Conservation (phyloP, 2,329 filamentous ascomycete genomes). For the Colletotrichum musae region DNA sequence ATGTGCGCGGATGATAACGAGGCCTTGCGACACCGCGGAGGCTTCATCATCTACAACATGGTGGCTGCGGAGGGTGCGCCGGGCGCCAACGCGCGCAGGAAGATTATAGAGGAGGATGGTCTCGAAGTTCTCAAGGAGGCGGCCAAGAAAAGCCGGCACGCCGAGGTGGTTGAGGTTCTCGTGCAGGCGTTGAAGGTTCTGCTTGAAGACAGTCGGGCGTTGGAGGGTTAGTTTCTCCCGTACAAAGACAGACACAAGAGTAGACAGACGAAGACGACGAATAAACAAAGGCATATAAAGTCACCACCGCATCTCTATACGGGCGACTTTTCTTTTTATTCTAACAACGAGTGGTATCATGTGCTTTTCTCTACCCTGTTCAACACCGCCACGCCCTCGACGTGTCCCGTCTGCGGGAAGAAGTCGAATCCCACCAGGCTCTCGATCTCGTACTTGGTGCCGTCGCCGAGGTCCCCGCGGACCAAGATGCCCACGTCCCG, state of each 20-base stretch:
- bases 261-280: slow-evolving; percentile 29
- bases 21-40: slow-evolving; percentile 79
- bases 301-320: not conserved
- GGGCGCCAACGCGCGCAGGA: slow-evolving; percentile 72
- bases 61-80: slow-evolving; percentile 76
- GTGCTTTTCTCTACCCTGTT: slow-evolving; percentile 64
- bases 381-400: slow-evolving; percentile 77
- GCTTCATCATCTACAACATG: slow-evolving; percentile 83
- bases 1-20: slow-evolving; percentile 82
- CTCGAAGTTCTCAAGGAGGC: slow-evolving; percentile 78
- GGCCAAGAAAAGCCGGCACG: slow-evolving; percentile 77
- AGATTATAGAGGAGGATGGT: slow-evolving; percentile 73
- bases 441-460: slow-evolving; percentile 83
- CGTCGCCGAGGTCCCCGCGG: slow-evolving; percentile 64
- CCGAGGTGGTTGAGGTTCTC: slow-evolving; percentile 79
- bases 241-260: slow-evolving; percentile 24
- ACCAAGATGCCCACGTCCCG: slow-evolving; percentile 92
- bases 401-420: slow-evolving; percentile 88
- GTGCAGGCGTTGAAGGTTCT: slow-evolving; percentile 81
- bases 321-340: slow-evolving; percentile 3
- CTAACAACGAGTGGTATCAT: slow-evolving; percentile 28
- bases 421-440: slow-evolving; percentile 95
- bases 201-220: slow-evolving; percentile 56
- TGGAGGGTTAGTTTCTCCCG: slow-evolving; percentile 30
- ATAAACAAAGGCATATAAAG: slow-evolving; percentile 3